Conservation (phyloP, 805 yeast species). For the Schwanniomyces vanrijiae region DNA sequence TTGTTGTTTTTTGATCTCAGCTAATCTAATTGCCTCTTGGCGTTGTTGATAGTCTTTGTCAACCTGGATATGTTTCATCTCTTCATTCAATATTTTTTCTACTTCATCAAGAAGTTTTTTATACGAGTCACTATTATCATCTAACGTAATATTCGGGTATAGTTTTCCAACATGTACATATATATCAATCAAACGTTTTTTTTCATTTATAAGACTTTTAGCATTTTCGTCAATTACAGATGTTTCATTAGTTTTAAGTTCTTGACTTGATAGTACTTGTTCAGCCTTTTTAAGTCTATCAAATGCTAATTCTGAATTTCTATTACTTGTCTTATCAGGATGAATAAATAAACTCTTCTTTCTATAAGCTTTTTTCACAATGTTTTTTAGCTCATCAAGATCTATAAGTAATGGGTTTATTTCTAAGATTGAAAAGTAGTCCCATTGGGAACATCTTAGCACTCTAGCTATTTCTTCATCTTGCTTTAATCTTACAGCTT, state of each 20-base stretch:
- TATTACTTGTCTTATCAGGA: constrained; percentile 62
- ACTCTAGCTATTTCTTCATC: constrained; percentile 60
- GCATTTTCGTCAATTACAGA: constrained; percentile 5
- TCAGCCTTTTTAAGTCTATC: constrained; percentile 59
- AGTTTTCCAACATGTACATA: constrained; percentile 22
- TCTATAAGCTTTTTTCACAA: constrained; percentile 50
- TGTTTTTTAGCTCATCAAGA: constrained; percentile 33
- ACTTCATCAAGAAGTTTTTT: constrained; percentile 35
- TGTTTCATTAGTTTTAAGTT: constrained; percentile 9
- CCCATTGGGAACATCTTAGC: constrained; percentile 46
- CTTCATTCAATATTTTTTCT: constrained; percentile 44
- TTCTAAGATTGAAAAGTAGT: constrained; percentile 56
- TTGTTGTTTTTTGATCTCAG: constrained; percentile 30
- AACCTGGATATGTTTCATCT: constrained; percentile 24
- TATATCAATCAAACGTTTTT: constrained; percentile 25
- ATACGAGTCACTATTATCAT: not conserved
- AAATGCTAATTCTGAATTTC: constrained; percentile 64
- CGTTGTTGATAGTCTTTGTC: constrained; percentile 26
- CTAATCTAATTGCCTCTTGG: constrained; percentile 23
- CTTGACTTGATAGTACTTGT: constrained; percentile 21
- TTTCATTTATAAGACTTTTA: constrained; percentile 12
- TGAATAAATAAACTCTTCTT: constrained; percentile 64
- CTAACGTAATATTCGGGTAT: not conserved
- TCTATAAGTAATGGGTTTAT: constrained; percentile 24
- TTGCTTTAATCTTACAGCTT: constrained; percentile 29